Base-by-base conservation (phyloP, 768 basidiomycete species). In the Mycena haematopus region DNA sequence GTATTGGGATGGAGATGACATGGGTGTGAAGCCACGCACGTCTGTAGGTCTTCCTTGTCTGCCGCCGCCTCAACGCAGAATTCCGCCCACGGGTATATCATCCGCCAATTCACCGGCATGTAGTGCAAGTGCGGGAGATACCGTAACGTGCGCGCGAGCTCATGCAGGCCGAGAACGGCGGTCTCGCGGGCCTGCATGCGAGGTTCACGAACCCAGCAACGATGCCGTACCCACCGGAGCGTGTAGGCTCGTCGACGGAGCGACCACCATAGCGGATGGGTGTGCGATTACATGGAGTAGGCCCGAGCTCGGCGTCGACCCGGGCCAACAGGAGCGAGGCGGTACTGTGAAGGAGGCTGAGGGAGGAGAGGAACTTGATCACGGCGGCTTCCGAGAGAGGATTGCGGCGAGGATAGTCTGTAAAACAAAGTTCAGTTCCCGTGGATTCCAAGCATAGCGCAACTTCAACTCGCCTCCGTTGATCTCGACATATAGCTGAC, bases 401-500 rank as follows among this genome's bases (percentile, higher is more conserved):
- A 4, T 49, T 7, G 25, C 42, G 29, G 29, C 63, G 63, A 1
- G 63, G 53, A 31, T 55, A 56, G 19, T 65, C 63, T 64, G 35
- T 14, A n/a, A 9, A 5, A 42, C 10, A 17, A n/a, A 22, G 44
- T 21, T 31, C n/a, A 33, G 27, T 13, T 25, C 29, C 15, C 17
- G 6, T 1, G 27, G 10, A 14, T 33, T 21, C n/a, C n/a, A n/a
- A 21, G n/a, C n/a, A 13, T 7, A 21, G 1, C 11, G 7, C 42
- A 13, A 42, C 21, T 45, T 24, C 1, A 52, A 21, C 13, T 22
- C 15, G 60, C 65, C 65, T 10, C 62, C 65, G 25, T 36, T 45
- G 33, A 66, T 63, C 27, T 66, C 65, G 14, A 45, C 19, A 42
- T 1, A 58, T 1, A 66, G 54, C 36, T 56, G 33, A 14, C 65